These are phyloP conservation scores for Ogataea ramenticola DNA, from an alignment of 805 yeast species.

Conservation along the genomic window DNA sequence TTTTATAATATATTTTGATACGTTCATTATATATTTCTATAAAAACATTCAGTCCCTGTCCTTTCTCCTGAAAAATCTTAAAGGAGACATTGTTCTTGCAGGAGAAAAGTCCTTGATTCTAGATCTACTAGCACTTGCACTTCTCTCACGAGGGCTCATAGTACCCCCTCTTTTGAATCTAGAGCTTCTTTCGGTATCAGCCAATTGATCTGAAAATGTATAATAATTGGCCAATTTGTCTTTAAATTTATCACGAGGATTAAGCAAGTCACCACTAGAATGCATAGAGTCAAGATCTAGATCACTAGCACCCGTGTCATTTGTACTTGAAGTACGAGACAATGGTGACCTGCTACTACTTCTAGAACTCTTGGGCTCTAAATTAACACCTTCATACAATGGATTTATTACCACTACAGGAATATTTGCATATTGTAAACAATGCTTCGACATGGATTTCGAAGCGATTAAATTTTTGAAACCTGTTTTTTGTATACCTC, in stretches of 20 bases:
- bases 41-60: no score
- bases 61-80: conserved; percentile 6
- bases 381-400: conserved; percentile 9
- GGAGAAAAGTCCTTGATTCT: conserved; percentile 22
- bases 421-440: conserved; percentile 36
- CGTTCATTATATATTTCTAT: not conserved
- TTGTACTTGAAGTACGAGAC: not conserved
- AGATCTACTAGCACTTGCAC: conserved; percentile 12
- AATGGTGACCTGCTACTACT: not conserved
- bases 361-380: not conserved
- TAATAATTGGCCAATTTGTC: not conserved
- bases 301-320: not conserved
- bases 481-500: conserved; percentile 29
- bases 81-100: conserved; percentile 24
- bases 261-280: not conserved
- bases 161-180: conserved; percentile 19
- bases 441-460: conserved; percentile 40
- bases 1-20: no score
- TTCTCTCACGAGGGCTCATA: conserved; percentile 8
- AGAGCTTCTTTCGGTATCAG: conserved; percentile 7
- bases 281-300: not conserved
- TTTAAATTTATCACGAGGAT: not conserved
- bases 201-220: not conserved
- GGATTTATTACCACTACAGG: conserved; percentile 42
- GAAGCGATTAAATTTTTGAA: conserved; percentile 32